A percentile compares a stretch with the other conserved stretches of the same genome.
Conservation (phyloP, 2,329 filamentous ascomycete genomes). For the Monilinia fructicola region DNA sequence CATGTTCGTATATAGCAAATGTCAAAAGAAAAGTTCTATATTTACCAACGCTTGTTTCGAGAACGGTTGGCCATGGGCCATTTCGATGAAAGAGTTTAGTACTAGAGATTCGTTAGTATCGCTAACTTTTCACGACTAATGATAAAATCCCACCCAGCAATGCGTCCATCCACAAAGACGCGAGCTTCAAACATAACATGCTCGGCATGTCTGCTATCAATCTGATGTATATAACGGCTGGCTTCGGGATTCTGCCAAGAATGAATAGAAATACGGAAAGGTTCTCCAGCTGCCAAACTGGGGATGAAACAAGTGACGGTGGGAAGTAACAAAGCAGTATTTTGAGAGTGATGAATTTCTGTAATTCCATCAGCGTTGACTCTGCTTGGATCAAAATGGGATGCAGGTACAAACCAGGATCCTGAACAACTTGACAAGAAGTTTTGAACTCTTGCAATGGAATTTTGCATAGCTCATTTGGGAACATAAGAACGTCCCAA, state of each 20-base stretch:
- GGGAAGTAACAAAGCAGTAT: constrained; percentile 47
- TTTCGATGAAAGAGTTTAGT: constrained; percentile 52
- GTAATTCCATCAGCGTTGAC: neutral
- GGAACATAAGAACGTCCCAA: constrained; percentile 84
- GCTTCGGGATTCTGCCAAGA: constrained; percentile 65
- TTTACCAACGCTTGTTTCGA: constrained; percentile 47
- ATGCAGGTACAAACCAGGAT: constrained; percentile 43
- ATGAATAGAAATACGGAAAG: constrained; percentile 74
- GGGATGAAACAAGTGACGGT: constrained; percentile 71
- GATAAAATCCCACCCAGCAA: constrained; percentile 53
- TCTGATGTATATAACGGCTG: constrained; percentile 56
- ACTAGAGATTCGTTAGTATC: constrained; percentile 31
- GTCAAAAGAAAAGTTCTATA: constrained; percentile 17
- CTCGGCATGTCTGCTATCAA: constrained; percentile 55
- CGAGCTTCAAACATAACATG: constrained; percentile 62
- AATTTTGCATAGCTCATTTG: constrained; percentile 58
- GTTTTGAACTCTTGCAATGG: constrained; percentile 83
- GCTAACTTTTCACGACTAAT: neutral
- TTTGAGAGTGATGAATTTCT: constrained; percentile 7
- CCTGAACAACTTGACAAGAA: constrained; percentile 65
- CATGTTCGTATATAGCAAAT: neutral
- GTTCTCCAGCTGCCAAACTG: constrained; percentile 55
- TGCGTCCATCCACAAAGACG: constrained; percentile 66
- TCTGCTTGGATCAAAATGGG: neutral
- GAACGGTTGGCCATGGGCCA: constrained; percentile 51